Conservation (phyloP, 139 green algal genomes). For the Monoraphidium neglectum region DNA sequence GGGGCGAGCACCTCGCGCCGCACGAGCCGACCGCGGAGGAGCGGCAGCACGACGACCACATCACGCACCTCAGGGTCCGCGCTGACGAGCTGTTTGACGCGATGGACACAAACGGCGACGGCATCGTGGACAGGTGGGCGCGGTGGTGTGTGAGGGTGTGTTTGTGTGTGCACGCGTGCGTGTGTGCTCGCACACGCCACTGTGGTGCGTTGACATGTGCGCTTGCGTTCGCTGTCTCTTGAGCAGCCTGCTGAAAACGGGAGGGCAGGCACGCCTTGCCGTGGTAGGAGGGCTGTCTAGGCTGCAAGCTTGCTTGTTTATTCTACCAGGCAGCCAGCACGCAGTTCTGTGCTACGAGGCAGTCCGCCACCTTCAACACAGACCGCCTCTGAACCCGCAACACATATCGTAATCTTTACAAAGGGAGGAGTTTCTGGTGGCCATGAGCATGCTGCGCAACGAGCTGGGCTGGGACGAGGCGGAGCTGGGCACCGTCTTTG, state of each 20-base stretch:
- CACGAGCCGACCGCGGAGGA: too few species aligned
- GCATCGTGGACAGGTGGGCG: conserved; percentile 26
- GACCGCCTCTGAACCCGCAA: too few species aligned
- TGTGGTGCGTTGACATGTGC: background rate
- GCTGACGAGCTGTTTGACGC: background rate
- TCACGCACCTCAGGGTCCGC: too few species aligned
- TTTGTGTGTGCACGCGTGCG: too few species aligned
- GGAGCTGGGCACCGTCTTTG: conserved; percentile 7
- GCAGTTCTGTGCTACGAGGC: too few species aligned
- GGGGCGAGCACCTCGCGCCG: too few species aligned
- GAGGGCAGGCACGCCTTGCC: background rate
- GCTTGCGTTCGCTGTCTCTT: background rate
- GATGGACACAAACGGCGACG: conserved; percentile 20
- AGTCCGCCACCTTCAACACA: too few species aligned
- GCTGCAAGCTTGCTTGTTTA: background rate
- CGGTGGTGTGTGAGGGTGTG: background rate
- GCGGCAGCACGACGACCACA: too few species aligned
- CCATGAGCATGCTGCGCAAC: conserved; percentile 23
- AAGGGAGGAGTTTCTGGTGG: conserved; percentile 29
- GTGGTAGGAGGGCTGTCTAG: background rate
- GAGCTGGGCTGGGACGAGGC: conserved; percentile 14
- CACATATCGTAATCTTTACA: background rate
- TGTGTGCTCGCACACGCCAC: background rate
- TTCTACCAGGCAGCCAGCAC: background rate
- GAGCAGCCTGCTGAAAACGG: background rate